phyloP scores from a whole-genome alignment of 2,329 filamentous ascomycete species.

The Gliomastix tumulicola region DNA sequence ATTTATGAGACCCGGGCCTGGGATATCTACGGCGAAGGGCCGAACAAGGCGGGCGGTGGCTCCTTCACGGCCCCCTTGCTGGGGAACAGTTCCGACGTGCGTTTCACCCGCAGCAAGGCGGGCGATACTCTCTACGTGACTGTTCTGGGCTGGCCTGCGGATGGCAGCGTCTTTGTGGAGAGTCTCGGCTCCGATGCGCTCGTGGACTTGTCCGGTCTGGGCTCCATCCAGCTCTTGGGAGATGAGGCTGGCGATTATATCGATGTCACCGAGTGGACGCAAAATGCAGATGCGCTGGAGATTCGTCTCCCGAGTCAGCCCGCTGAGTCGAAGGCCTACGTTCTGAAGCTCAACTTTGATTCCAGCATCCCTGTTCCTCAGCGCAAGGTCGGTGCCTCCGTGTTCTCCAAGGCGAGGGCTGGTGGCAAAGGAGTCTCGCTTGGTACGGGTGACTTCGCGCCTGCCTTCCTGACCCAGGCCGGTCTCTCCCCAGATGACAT shows the following conservation, averaged over 20 bases:
- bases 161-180: constrained; percentile 3
- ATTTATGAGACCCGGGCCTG: constrained; percentile 6
- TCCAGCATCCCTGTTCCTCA: constrained; percentile 7
- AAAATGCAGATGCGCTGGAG: constrained; percentile 3
- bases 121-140: constrained; percentile 6
- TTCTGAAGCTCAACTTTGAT: constrained; percentile 7
- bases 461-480: constrained; percentile 2
- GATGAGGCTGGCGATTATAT: constrained; percentile 5
- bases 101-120: constrained; percentile 7
- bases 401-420: constrained; percentile 1
- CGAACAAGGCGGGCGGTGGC: constrained; percentile 7
- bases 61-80: constrained; percentile 7
- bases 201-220: constrained; percentile 3
- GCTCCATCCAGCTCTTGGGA: constrained; percentile 3
- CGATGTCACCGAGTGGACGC: constrained; percentile 4
- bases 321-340: constrained; percentile 6
- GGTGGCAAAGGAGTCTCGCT: constrained; percentile 4
- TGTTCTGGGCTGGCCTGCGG: constrained; percentile 6
- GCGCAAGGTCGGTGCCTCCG: constrained; percentile 2
- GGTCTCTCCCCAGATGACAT: constrained; percentile 2
- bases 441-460: constrained; percentile 2
- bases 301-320: constrained; percentile 6
- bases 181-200: constrained; percentile 4
- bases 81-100: constrained; percentile 7
- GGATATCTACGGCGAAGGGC: constrained; percentile 9